Evolutionary conservation across 2,329 filamentous ascomycete species (phyloP), one percentile per base, ranked within the genome.

Genomic region (Corynespora cassiicola): DNA sequence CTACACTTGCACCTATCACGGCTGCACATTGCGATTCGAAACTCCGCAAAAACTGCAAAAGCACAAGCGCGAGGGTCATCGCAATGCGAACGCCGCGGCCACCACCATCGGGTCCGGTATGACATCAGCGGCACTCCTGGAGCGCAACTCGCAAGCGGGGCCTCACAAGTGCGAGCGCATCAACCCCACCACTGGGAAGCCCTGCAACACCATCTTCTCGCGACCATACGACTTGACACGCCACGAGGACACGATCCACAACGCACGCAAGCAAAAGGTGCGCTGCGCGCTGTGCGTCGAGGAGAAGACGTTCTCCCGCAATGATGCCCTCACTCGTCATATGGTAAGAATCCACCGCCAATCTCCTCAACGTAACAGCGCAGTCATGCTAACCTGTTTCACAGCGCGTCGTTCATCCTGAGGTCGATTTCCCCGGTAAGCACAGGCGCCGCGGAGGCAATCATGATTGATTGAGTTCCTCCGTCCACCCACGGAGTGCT

Each of bases 191-290:
- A 97, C 94, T 0, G 89, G 90, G 49, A 96, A 96, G 73, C 87
- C 90, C 0, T 97, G 94, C 79, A 92, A 89, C 65, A 95, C 90
- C 0, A 78, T 96, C 36, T 97, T 99, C 70, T 96, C 92, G 1
- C 79, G 94, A 14, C 94, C 94, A 2, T 99, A 99, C 75, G 94
- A 99, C 69, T 78, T 99, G 35, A 99, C 94, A 0, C 81, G 94
- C 15, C 94, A 99, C 64, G 94, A 99, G 68, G 92, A 96, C 53
- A 97, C 94, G 0, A 97, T 97, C 50, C 94, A 97, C 78, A 96
- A 96, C 57, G 86, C 85, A 1, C 84, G 88, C 58, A 96, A 96
- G 77, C 85, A 91, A 68, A 97, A 97, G 75, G 90, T 96, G 6
- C 85, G 90, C 28, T 99, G 94, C 70, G 85, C 91, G 47, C 74